Percentiles rank a stretch among this genome's conserved stretches.
These are phyloP conservation scores for Calocybe cyanea DNA, from an alignment of 768 basidiomycete species.

Conservation along the genomic window DNA sequence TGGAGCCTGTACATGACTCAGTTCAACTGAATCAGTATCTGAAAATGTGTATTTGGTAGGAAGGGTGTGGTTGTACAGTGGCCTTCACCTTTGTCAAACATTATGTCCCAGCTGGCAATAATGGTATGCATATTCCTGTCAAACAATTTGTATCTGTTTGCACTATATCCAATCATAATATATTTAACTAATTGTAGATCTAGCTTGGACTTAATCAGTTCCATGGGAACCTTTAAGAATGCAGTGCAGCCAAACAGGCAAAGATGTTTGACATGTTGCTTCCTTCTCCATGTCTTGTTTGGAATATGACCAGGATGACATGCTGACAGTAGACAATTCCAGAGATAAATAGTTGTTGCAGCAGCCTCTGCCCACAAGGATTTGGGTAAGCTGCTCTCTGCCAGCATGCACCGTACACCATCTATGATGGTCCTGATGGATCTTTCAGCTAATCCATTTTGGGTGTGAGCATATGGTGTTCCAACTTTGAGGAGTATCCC, in stretches of 20 bases:
- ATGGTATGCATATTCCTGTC: no score
- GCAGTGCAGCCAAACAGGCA: slow-evolving; percentile 6
- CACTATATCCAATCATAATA: no score
- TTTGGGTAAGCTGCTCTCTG: slow-evolving; percentile 17
- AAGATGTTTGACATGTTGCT: slow-evolving; percentile 14
- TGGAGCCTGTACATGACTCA: no score
- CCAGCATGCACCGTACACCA: slow-evolving; percentile 16
- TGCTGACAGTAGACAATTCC: slow-evolving; percentile 19
- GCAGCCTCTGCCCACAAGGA: slow-evolving; percentile 19
- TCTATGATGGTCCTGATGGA: slow-evolving; percentile 20
- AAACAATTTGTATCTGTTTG: no score
- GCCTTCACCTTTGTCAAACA: no score
- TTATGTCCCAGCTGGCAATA: no score
- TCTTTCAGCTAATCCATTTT: slow-evolving; percentile 25
- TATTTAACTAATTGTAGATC: no score
- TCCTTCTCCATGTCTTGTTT: neutral
- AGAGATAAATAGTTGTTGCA: slow-evolving; percentile 17
- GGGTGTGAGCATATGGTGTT: slow-evolving; percentile 21
- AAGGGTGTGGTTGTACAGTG: no score
- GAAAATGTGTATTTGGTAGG: no score
- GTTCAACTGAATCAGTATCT: no score
- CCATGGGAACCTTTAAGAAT: slow-evolving; percentile 18
- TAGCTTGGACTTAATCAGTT: no score
- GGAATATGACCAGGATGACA: slow-evolving; percentile 17
- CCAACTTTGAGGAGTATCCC: slow-evolving; percentile 23